Base-by-base conservation (phyloP, 108 stramenopile genomes). In the Cyclotella baltica region DNA sequence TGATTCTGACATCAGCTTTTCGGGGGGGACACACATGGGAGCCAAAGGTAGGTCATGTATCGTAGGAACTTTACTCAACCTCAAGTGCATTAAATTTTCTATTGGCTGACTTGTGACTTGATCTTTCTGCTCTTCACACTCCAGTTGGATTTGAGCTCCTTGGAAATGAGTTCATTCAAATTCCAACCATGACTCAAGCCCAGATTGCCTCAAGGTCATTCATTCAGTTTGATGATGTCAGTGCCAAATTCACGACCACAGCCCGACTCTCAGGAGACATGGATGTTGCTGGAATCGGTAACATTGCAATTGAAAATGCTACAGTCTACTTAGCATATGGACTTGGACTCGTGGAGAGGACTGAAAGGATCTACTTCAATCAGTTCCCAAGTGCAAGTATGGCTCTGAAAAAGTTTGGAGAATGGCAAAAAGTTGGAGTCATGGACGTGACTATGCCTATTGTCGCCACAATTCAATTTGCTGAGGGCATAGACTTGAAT, bases 201-300 rank as follows among this genome's bases (percentile, higher is more conserved):
- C 29, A 58, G 4, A 58, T 58, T 31, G 57, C 57, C 27, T 27
- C 57, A 5, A 58, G 57, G 16, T 4, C 57, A 29, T 75, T 67
- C 27, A 65, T 77, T 28, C 55, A 77, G 22, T 77, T 77, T 58
- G 43, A 77, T 22, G 76, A 77, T 34, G 37, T 77, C 31, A 67
- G 65, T 35, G 76, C 67, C 4, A 77, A 77, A 48, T 69, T 77
- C 22, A 13, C 68, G 23, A 36, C 67, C 20, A 59, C 67, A 31
- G 76, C 55, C 25, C 23, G 69, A 16, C 40, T 57, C 11, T 70
- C 38, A 16, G 75, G 61, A 11, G 52, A 22, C 16, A 48, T 77
- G 40, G 40, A 58, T 46, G 23, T 77, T 40, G 23, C 53, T 36
- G 76, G 76, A 22, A 53, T 70, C 34, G 76, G 56, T 23, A 62